A percentile compares a stretch with the other conserved stretches of the same genome.
phyloP scores from a whole-genome alignment of 805 yeast genomes.

The Wickerhamomyces kurtzmanii region DNA sequence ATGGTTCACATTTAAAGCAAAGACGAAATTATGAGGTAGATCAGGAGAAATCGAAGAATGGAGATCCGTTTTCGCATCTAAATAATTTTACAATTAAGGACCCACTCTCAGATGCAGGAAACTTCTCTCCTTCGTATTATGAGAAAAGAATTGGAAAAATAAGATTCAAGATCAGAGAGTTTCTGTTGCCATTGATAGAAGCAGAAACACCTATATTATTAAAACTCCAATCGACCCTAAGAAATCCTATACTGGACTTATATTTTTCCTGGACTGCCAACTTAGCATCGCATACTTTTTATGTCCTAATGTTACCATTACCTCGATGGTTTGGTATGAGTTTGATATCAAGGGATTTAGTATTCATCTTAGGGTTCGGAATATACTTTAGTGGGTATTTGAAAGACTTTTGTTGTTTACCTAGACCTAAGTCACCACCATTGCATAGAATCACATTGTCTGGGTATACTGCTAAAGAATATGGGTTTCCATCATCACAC shows the following conservation, averaged over 20 bases:
- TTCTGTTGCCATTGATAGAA: conserved; percentile 45
- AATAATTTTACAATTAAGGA: conserved; percentile 5
- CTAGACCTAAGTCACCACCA: conserved; percentile 91
- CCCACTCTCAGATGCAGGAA: conserved; percentile 57
- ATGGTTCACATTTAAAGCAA: too few species aligned
- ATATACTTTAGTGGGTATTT: conserved; percentile 63
- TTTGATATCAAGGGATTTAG: conserved; percentile 55
- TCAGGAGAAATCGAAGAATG: too few species aligned
- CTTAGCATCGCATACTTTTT: conserved; percentile 89
- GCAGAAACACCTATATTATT: conserved; percentile 56
- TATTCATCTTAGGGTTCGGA: conserved; percentile 45
- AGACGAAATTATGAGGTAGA: too few species aligned
- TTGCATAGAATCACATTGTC: conserved; percentile 82
- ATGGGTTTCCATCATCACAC: conserved; percentile 92
- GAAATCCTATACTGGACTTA: conserved; percentile 47
- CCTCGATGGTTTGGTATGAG: conserved; percentile 75
- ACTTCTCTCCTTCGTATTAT: conserved; percentile 59
- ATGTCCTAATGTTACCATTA: conserved; percentile 79
- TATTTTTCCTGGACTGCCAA: conserved; percentile 86
- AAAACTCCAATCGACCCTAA: conserved; percentile 38
- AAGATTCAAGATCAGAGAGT: conserved; percentile 44
- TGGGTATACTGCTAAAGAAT: conserved; percentile 84
- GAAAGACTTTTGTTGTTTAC: conserved; percentile 83
- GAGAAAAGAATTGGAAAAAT: conserved; percentile 41
- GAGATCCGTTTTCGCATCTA: too few species aligned